These are phyloP conservation scores for Podila clonocystis DNA, from an alignment of 192 early-diverging fungal species.

Conservation along the genomic window DNA sequence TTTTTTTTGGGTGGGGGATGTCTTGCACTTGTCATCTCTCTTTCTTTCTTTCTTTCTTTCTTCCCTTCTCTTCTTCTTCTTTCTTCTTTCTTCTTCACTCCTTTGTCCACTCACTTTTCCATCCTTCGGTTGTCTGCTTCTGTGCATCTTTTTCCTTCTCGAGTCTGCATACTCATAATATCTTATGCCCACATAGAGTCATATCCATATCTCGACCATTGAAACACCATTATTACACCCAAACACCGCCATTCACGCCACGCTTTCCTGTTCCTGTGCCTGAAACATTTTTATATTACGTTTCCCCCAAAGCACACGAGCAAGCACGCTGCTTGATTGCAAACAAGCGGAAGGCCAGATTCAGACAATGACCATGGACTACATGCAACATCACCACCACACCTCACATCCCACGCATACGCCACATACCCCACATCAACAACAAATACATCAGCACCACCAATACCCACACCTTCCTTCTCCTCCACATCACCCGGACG, in stretches of 20 bases:
- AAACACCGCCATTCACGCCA: no score
- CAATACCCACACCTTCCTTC: neutral
- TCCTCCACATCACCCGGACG: conserved; percentile 6
- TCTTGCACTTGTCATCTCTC: neutral
- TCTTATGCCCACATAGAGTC: neutral
- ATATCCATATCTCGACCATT: neutral
- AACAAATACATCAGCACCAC: no score
- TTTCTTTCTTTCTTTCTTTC: neutral
- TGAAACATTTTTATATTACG: no score
- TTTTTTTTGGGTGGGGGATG: neutral
- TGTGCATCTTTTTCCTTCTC: neutral
- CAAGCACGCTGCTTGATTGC: no score
- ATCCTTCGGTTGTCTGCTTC: neutral
- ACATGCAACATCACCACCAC: no score
- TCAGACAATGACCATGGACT: no score
- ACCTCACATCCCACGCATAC: no score
- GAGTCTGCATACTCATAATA: neutral
- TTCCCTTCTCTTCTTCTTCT: neutral
- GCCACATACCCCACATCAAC: no score
- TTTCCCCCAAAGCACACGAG: no score
- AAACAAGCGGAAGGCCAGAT: no score
- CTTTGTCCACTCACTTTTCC: neutral
- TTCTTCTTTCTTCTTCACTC: neutral
- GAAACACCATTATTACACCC: no score
- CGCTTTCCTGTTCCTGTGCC: no score